Conservation (phyloP, 179 eudicot species). For the Spinacia oleracea region DNA sequence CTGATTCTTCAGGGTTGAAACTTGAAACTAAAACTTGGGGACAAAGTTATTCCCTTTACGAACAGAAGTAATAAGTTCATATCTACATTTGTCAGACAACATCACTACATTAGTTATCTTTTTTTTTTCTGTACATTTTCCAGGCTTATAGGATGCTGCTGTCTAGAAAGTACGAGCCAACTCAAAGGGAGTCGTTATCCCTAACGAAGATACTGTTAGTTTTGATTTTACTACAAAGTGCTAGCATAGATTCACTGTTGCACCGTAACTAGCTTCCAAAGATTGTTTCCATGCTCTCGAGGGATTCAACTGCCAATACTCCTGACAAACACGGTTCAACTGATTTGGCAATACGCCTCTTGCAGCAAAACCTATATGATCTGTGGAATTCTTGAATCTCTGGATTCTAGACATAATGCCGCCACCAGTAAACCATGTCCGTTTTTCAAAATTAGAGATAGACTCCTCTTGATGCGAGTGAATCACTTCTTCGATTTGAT, state of each 20-base stretch:
- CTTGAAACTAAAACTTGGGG: not conserved
- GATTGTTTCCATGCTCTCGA: constrained; percentile 49
- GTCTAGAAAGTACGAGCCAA: not conserved
- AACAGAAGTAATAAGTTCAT: not conserved
- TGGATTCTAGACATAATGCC: constrained; percentile 57
- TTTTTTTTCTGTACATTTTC: not conserved
- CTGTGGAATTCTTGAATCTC: constrained; percentile 50
- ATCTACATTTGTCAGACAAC: not conserved
- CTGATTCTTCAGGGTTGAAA: not conserved
- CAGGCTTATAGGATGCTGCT: not conserved
- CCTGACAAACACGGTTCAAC: constrained; percentile 22
- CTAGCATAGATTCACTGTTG: constrained; percentile 34
- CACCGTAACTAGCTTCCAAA: constrained; percentile 42
- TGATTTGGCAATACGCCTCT: constrained; percentile 46
- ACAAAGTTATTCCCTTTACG: not conserved
- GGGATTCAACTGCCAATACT: constrained; percentile 36
- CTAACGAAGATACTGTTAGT: constrained; percentile 1
- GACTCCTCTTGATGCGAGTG: constrained; percentile 26
- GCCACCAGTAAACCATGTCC: constrained; percentile 32
- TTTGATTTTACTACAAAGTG: not conserved
- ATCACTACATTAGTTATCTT: too few species aligned
- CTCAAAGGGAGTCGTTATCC: not conserved
- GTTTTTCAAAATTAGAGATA: constrained; percentile 24
- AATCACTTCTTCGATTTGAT: constrained; percentile 11
- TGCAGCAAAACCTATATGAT: constrained; percentile 66